A percentile compares a stretch with the other conserved stretches of the same genome.
Conservation (phyloP, 345 rosid species). For the Rhizophora apiculata region DNA sequence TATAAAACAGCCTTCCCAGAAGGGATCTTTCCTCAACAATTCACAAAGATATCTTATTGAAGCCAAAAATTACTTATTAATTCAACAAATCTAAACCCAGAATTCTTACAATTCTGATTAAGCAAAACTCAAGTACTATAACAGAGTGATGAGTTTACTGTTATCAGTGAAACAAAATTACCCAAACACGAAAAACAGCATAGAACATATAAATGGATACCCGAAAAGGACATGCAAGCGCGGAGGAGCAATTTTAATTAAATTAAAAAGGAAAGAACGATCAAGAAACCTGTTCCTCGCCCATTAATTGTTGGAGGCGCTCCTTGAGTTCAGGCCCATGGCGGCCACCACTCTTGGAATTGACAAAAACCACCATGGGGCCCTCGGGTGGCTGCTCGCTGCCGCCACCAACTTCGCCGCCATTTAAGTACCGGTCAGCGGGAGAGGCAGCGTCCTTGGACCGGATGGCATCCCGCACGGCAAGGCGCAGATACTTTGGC, state of each 20-base stretch:
- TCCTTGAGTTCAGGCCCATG: slow-evolving; percentile 70
- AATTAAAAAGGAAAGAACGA: background rate
- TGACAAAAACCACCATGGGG: slow-evolving; percentile 79
- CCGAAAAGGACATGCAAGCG: too few species aligned
- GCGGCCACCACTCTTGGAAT: slow-evolving; percentile 84
- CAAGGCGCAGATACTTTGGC: slow-evolving; percentile 68
- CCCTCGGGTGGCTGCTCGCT: slow-evolving; percentile 45
- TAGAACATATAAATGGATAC: background rate
- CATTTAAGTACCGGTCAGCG: slow-evolving; percentile 16
- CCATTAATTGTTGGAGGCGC: slow-evolving; percentile 69
- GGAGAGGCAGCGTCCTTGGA: slow-evolving; percentile 39
- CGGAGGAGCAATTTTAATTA: too few species aligned
- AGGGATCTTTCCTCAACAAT: too few species aligned
- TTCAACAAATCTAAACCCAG: too few species aligned
- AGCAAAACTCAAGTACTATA: too few species aligned
- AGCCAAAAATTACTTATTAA: too few species aligned
- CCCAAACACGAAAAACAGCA: background rate
- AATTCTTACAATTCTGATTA: too few species aligned
- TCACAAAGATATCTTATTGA: too few species aligned
- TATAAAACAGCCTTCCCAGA: slow-evolving; percentile 18
- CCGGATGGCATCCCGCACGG: slow-evolving; percentile 54
- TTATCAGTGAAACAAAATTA: background rate
- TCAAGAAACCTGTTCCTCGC: slow-evolving; percentile 62
- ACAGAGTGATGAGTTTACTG: too few species aligned
- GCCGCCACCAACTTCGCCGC: background rate